phyloP scores from a whole-genome alignment of 1,284 basidiomycete species.

The Rhodotorula mucilaginosa region DNA sequence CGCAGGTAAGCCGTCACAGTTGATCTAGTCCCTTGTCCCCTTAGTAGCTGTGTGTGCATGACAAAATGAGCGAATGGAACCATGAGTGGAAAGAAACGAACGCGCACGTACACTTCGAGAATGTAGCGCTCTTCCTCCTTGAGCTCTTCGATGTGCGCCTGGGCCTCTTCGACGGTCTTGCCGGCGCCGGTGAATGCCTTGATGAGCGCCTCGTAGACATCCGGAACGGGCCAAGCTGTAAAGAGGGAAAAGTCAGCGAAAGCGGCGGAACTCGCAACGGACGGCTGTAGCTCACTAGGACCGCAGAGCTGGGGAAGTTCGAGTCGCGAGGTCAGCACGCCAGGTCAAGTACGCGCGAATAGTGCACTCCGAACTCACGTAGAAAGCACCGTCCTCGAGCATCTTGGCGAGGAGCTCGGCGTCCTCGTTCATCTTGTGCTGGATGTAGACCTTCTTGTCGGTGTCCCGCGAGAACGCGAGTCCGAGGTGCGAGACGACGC shows the following conservation, averaged over 20 bases:
- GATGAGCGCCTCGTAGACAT: slow-evolving; percentile 89
- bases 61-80: background rate
- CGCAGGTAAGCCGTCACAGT: too few species aligned
- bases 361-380: slow-evolving; percentile 97
- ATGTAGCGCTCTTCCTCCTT: slow-evolving; percentile 77
- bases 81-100: background rate
- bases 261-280: background rate
- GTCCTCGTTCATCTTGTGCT: slow-evolving; percentile 96
- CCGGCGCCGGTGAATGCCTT: slow-evolving; percentile 71
- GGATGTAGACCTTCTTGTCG: slow-evolving; percentile 90
- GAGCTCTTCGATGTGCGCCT: slow-evolving; percentile 78
- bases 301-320: background rate
- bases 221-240: slow-evolving; percentile 82
- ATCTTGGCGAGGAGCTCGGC: slow-evolving; percentile 70
- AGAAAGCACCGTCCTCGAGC: slow-evolving; percentile 79
- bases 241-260: slow-evolving; percentile 14
- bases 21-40: background rate
- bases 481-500: slow-evolving; percentile 81
- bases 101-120: slow-evolving; percentile 16
- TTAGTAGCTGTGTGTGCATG: background rate
- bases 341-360: slow-evolving; percentile 43
- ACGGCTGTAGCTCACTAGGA: background rate
- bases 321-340: background rate
- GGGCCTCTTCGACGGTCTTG: slow-evolving; percentile 66
- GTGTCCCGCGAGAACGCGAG: slow-evolving; percentile 96